Evolutionary conservation across 176 grass and related monocot species (phyloP).

Genomic region (Metroxylon sagu): DNA sequence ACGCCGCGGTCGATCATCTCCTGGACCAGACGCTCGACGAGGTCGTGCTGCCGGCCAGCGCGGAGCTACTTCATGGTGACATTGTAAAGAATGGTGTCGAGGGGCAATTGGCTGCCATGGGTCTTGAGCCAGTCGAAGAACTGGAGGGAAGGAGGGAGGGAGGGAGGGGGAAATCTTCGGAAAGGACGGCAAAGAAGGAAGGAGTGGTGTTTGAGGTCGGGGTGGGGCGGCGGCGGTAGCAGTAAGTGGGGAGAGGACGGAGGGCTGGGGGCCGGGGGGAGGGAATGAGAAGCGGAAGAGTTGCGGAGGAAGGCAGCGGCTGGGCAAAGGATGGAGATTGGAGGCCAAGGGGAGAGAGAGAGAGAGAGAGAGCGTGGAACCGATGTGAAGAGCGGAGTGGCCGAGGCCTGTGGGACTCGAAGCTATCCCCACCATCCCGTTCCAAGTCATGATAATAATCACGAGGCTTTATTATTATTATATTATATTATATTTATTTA

Average conservation of each 20-base stretch:
- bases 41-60: slow-evolving; percentile 42
- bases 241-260: slow-evolving; percentile 49
- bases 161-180: slow-evolving; percentile 32
- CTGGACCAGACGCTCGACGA: slow-evolving; percentile 42
- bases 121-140: slow-evolving; percentile 44
- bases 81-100: slow-evolving; percentile 76
- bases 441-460: too few species aligned
- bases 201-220: slow-evolving; percentile 19
- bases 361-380: slow-evolving; percentile 19
- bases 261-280: slow-evolving; percentile 40
- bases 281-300: neutral
- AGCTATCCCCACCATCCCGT: neutral
- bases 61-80: slow-evolving; percentile 67
- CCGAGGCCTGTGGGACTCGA: neutral
- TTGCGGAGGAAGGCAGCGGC: too few species aligned
- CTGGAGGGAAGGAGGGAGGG: slow-evolving; percentile 55
- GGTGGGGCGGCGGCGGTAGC: slow-evolving; percentile 24
- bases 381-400: neutral
- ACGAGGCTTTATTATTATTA: too few species aligned
- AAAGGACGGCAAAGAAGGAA: slow-evolving; percentile 30
- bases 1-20: slow-evolving; percentile 50
- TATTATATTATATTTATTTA: too few species aligned
- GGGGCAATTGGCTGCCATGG: neutral
- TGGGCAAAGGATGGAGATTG: too few species aligned
- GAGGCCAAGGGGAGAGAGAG: slow-evolving; percentile 43